These are phyloP conservation scores for Diutina scorzettiae DNA, from an alignment of 1,139 yeast species.

Conservation along the genomic window DNA sequence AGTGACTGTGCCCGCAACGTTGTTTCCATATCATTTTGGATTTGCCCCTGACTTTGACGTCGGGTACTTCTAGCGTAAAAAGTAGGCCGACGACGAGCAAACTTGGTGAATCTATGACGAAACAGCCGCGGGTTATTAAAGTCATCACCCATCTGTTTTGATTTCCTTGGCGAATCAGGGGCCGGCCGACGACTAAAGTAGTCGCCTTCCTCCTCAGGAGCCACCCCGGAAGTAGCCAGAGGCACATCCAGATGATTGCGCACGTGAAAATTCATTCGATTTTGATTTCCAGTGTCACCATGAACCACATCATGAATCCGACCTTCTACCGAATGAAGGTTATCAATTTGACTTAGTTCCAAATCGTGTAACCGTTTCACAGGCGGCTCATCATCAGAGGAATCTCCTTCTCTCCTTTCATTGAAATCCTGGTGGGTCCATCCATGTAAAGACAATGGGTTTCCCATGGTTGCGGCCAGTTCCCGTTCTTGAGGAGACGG, in stretches of 20 bases:
- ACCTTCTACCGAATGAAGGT: background rate
- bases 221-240: background rate
- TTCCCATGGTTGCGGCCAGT: background rate
- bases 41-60: slow-evolving; percentile 1
- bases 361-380: no score
- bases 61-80: background rate
- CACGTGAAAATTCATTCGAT: background rate
- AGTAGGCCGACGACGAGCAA: background rate
- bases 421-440: background rate
- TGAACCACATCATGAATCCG: background rate
- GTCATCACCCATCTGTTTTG: background rate
- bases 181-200: background rate
- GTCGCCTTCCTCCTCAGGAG: background rate
- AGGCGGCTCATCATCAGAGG: background rate
- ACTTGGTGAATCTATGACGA: slow-evolving; percentile 3
- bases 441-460: background rate
- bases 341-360: background rate
- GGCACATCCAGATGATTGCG: background rate
- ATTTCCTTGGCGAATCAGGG: background rate
- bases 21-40: slow-evolving; percentile 13
- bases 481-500: background rate
- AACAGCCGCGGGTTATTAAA: slow-evolving; percentile 2
- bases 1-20: slow-evolving; percentile 49
- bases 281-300: background rate
- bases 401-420: background rate